A percentile compares a stretch with the other conserved stretches of the same genome.
phyloP scores from a whole-genome alignment of 169 alveolate genomes.

The Cryptosporidium ubiquitum region DNA sequence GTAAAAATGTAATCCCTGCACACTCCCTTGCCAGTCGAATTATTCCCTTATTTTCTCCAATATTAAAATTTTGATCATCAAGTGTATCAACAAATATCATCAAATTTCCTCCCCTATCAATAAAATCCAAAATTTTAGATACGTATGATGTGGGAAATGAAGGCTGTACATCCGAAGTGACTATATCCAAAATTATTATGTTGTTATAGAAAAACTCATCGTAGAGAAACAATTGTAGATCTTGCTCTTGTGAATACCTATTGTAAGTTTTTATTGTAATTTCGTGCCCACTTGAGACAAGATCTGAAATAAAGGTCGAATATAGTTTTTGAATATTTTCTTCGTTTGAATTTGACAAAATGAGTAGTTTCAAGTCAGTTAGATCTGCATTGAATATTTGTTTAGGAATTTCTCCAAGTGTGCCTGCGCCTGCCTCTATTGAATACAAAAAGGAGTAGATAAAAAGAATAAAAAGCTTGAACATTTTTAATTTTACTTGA shows the following conservation, averaged over 20 bases:
- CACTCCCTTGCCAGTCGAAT: conserved; percentile 45
- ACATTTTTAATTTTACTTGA: conserved; percentile 39
- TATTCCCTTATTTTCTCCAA: conserved; percentile 5
- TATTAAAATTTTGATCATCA: background rate
- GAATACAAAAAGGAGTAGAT: background rate
- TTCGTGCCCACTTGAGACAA: conserved; percentile 23
- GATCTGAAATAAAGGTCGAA: conserved; percentile 18
- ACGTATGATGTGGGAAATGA: conserved; percentile 20
- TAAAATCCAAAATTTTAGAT: conserved; percentile 10
- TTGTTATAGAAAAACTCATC: conserved; percentile 33
- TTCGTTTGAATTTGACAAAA: conserved; percentile 49
- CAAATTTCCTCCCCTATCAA: conserved; percentile 55
- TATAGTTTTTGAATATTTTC: background rate
- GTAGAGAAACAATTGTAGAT: conserved; percentile 4
- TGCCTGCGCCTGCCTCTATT: background rate
- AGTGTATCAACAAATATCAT: conserved; percentile 37
- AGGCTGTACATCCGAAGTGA: background rate
- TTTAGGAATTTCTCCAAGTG: conserved; percentile 16
- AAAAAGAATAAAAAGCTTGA: background rate
- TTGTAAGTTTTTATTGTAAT: conserved; percentile 15
- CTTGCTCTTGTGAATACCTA: background rate
- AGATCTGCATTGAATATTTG: background rate
- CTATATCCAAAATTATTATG: conserved; percentile 31
- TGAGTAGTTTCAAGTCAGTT: background rate
- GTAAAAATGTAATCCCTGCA: conserved; percentile 57